A percentile compares a stretch with the other conserved stretches of the same genome.
phyloP scores from a whole-genome alignment of 2,329 filamentous ascomycete genomes.

The Diaporthe capsici region DNA sequence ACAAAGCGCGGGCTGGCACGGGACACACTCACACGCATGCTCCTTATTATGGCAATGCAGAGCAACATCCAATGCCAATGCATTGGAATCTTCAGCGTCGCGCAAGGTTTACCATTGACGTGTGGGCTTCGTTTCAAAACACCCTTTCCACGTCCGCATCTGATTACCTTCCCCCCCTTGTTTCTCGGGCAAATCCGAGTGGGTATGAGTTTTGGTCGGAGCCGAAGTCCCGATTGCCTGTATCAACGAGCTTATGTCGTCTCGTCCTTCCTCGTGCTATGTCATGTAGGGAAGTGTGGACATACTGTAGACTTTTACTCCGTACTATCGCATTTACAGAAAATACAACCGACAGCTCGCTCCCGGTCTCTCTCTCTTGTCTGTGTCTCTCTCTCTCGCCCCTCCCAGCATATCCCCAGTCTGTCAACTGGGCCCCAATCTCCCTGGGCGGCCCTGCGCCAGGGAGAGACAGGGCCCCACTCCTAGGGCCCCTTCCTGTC shows the following conservation, averaged over 20 bases:
- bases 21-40: neutral
- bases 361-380: neutral
- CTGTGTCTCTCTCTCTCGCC: neutral
- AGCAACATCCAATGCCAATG: neutral
- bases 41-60: neutral
- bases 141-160: neutral
- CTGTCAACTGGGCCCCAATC: constrained; percentile 7
- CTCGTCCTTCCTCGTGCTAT: neutral
- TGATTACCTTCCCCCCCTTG: neutral
- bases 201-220: neutral
- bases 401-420: constrained; percentile 5
- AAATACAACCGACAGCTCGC: neutral
- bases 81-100: neutral
- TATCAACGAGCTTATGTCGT: neutral
- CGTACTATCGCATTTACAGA: neutral
- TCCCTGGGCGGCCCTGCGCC: neutral
- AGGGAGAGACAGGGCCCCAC: neutral
- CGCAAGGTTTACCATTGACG: constrained; percentile 3
- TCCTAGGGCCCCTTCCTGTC: neutral
- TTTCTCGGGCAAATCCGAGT: constrained; percentile 16
- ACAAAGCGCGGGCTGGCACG: constrained; percentile 12
- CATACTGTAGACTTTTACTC: neutral
- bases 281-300: neutral
- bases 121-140: constrained; percentile 30
- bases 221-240: neutral